These are phyloP conservation scores for Hibiscus tridactylites DNA, from an alignment of 345 rosid species.

Conservation along the genomic window DNA sequence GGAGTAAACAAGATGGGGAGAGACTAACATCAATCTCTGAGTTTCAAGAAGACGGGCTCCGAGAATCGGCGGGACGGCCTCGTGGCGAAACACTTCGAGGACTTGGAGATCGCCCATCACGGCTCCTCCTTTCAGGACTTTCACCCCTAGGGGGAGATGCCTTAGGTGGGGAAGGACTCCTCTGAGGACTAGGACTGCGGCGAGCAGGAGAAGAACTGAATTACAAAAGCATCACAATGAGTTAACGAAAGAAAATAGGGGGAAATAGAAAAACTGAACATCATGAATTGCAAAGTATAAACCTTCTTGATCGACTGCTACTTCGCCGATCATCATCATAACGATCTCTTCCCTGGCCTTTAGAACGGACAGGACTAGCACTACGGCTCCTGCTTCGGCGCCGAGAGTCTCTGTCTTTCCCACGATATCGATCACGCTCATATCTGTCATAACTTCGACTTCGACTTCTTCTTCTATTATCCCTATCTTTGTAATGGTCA, in stretches of 20 bases:
- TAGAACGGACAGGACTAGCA: conserved; percentile 38
- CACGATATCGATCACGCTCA: conserved; percentile 43
- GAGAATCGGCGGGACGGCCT: conserved; percentile 28
- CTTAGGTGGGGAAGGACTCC: conserved; percentile 30
- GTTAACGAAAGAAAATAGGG: neutral
- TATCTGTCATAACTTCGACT: conserved; percentile 48
- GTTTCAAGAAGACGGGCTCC: conserved; percentile 37
- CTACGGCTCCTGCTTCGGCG: conserved; percentile 54
- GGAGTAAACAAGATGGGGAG: neutral
- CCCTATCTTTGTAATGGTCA: conserved; percentile 35
- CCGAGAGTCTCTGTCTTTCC: conserved; percentile 39
- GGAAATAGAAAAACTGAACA: neutral
- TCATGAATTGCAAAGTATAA: neutral
- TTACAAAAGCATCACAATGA: conserved; percentile 7
- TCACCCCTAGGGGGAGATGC: conserved; percentile 25
- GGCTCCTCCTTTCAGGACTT: conserved; percentile 36
- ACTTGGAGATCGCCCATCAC: conserved; percentile 36
- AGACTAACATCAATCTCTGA: conserved; percentile 36
- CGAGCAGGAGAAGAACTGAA: conserved; percentile 44
- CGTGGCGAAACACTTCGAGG: conserved; percentile 35
- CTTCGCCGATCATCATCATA: conserved; percentile 43
- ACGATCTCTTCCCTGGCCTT: conserved; percentile 41
- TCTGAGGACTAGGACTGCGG: conserved; percentile 32
- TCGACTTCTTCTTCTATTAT: conserved; percentile 42
- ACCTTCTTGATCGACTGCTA: conserved; percentile 50